Evolutionary conservation across 345 rosid species (phyloP).

Genomic region (Populus davidiana): DNA sequence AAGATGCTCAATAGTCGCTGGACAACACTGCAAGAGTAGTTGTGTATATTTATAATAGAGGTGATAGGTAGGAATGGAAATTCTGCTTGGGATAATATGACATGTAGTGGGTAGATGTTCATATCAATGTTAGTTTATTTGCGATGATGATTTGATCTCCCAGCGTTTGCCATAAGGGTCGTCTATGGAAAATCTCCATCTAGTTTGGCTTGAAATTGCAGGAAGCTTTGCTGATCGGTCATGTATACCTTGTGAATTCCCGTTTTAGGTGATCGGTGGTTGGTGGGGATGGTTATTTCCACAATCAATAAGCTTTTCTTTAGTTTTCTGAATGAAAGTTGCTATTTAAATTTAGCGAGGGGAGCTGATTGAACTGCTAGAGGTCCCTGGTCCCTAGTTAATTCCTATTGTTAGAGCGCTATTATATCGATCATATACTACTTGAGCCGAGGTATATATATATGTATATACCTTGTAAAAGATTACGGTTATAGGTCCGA

Average conservation of each 20-base stretch:
- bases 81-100: slow-evolving; percentile 33
- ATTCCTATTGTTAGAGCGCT: no score
- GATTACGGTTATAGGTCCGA: no score
- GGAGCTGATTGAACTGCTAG: not conserved
- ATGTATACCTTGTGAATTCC: not conserved
- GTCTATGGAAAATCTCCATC: slow-evolving; percentile 38
- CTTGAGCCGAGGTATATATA: no score
- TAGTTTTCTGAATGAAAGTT: not conserved
- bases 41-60: slow-evolving; percentile 46
- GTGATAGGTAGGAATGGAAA: slow-evolving; percentile 37
- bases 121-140: slow-evolving; percentile 29
- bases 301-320: not conserved
- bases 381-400: no score
- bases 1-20: slow-evolving; percentile 17
- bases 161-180: slow-evolving; percentile 30
- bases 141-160: slow-evolving; percentile 27
- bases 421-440: no score
- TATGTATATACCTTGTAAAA: no score
- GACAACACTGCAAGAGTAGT: slow-evolving; percentile 27
- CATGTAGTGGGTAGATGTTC: slow-evolving; percentile 46
- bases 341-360: not conserved
- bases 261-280: not conserved
- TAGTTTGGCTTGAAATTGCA: slow-evolving; percentile 36
- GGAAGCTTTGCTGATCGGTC: slow-evolving; percentile 13
- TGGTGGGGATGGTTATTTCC: not conserved